These are phyloP conservation scores for Suillus hirtellus DNA, from an alignment of 768 basidiomycete species.

Conservation along the genomic window DNA sequence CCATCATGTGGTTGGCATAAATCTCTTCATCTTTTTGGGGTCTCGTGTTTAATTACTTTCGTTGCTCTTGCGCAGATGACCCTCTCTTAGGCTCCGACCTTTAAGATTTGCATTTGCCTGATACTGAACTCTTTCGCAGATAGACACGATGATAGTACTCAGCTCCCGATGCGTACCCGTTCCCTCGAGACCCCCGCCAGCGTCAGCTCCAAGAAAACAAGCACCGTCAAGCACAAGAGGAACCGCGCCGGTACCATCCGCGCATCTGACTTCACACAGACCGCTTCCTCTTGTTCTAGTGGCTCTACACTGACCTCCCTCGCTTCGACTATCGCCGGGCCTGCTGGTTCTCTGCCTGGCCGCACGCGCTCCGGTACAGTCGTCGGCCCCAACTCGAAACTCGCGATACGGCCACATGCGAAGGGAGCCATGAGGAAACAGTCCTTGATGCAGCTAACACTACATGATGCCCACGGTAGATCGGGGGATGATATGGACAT, in stretches of 20 bases:
- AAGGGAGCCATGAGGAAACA: not conserved
- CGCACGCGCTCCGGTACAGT: conserved; percentile 54
- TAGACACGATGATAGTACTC: conserved; percentile 11
- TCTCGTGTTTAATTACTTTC: conserved; percentile 7
- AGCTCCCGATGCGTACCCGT: conserved; percentile 19
- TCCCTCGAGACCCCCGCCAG: conserved; percentile 23
- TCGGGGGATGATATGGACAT: conserved; percentile 29
- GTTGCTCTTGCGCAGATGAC: conserved; percentile 15
- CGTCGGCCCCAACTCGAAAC: conserved; percentile 31
- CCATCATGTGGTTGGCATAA: not conserved
- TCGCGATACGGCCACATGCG: conserved; percentile 15
- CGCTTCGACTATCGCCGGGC: not conserved
- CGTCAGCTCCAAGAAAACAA: conserved; percentile 4
- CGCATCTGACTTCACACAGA: conserved; percentile 43
- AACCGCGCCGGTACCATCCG: conserved; percentile 53
- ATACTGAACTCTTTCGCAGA: conserved; percentile 3
- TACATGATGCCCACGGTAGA: conserved; percentile 9
- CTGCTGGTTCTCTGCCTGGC: conserved; percentile 14
- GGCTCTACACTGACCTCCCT: conserved; percentile 10
- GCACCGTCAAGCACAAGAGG: conserved; percentile 27
- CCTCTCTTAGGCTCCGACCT: not conserved
- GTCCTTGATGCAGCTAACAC: not conserved
- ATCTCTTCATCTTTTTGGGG: conserved; percentile 1
- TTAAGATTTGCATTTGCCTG: not conserved
- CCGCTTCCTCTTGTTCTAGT: conserved; percentile 12